These are phyloP conservation scores for Arctostaphylos glauca DNA, from an alignment of 148 eudicot species.

Conservation along the genomic window DNA sequence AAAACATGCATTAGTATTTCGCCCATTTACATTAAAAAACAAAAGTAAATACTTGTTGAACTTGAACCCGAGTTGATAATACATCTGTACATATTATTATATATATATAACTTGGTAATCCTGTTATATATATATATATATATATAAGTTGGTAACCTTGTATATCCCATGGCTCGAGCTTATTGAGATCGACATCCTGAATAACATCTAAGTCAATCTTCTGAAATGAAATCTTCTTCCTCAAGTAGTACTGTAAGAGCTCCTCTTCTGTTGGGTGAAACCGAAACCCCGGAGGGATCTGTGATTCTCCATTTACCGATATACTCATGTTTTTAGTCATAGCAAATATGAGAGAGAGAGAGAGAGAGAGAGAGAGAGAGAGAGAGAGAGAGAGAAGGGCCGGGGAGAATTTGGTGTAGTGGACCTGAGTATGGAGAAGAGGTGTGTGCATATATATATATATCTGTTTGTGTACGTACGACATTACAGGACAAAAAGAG, in stretches of 20 bases:
- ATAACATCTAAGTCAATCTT: constrained; percentile 90
- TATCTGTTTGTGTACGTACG: neutral
- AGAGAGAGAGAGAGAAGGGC: neutral
- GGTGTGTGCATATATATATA: neutral
- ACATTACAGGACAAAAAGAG: neutral
- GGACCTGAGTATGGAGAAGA: neutral
- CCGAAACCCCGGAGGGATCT: constrained; percentile 90
- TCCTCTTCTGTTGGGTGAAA: constrained; percentile 98
- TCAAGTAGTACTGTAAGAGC: constrained; percentile 74
- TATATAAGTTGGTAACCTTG: constrained; percentile 45
- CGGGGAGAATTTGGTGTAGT: neutral
- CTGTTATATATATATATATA: constrained; percentile 23
- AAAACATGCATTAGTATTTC: neutral
- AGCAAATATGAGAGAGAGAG: neutral
- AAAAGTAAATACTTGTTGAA: neutral
- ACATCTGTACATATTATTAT: neutral
- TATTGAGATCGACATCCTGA: constrained; percentile 91
- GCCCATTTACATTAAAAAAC: too few species aligned
- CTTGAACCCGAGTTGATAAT: neutral
- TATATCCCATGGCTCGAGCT: constrained; percentile 98
- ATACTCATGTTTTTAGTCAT: constrained; percentile 17
- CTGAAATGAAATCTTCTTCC: constrained; percentile 85
- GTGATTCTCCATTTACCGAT: constrained; percentile 40
- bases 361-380: neutral
- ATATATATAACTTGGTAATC: constrained; percentile 29